Conservation (phyloP, 768 basidiomycete species). For the Polyporus arcularius region DNA sequence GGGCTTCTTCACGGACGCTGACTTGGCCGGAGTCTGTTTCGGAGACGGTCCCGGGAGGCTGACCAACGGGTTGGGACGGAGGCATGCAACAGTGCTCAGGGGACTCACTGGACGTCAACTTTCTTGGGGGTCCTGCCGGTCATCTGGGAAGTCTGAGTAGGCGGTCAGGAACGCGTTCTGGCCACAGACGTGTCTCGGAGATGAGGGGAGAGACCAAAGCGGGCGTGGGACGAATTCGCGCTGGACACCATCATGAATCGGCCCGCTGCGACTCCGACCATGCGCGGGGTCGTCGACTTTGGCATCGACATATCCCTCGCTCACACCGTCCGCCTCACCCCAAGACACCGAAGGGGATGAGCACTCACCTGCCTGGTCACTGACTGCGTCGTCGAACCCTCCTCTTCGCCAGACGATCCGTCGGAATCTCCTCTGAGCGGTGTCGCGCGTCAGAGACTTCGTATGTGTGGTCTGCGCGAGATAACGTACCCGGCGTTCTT, state of each 20-base stretch:
- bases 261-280: neutral
- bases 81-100: neutral
- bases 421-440: neutral
- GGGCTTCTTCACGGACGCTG: constrained; percentile 24
- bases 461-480: neutral
- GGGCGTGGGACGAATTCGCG: neutral
- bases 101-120: constrained; percentile 36
- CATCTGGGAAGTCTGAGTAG: constrained; percentile 6
- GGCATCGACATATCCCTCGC: neutral
- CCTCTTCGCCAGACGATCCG: constrained; percentile 1
- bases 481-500: constrained; percentile 8
- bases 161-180: neutral
- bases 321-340: neutral
- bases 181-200: neutral
- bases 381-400: neutral
- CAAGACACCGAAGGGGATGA: neutral
- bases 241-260: neutral
- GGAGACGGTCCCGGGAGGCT: constrained; percentile 25
- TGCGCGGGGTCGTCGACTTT: neutral
- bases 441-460: neutral
- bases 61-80: neutral
- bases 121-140: constrained; percentile 29
- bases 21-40: constrained; percentile 11
- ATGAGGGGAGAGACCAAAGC: neutral
- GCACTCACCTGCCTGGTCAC: neutral